phyloP scores from a whole-genome alignment of 805 yeast genomes.

The Barnettozyma sucrosica region DNA sequence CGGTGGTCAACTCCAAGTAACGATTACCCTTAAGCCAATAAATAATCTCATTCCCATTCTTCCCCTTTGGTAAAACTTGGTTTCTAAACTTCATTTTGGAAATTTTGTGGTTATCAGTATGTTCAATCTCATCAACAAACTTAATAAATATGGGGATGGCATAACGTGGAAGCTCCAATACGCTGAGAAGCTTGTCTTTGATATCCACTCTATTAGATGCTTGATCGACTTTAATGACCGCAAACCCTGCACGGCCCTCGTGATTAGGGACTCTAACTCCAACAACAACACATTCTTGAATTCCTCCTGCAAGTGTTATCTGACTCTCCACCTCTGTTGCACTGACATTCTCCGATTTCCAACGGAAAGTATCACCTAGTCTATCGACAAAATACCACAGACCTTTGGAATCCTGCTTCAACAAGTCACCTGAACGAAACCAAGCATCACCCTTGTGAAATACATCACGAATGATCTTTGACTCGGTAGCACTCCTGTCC shows the following conservation, averaged over 20 bases:
- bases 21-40: conserved; percentile 60
- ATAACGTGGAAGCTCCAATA: conserved; percentile 63
- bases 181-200: conserved; percentile 33
- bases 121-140: conserved; percentile 53
- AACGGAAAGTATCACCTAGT: conserved; percentile 90
- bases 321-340: conserved; percentile 90
- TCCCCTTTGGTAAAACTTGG: conserved; percentile 66
- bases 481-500: conserved; percentile 69
- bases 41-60: conserved; percentile 48
- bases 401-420: conserved; percentile 62
- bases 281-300: conserved; percentile 76
- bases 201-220: conserved; percentile 23
- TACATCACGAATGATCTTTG: conserved; percentile 69
- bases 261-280: conserved; percentile 81
- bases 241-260: conserved; percentile 94
- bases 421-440: conserved; percentile 83
- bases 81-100: conserved; percentile 63
- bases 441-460: conserved; percentile 86
- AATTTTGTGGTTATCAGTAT: conserved; percentile 79
- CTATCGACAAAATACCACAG: conserved; percentile 83
- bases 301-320: conserved; percentile 33
- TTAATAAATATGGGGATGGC: conserved; percentile 83
- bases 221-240: conserved; percentile 55
- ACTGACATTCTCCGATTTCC: conserved; percentile 95
- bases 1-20: conserved; percentile 52